Percentiles rank a stretch among this genome's conserved stretches.
Conservation (phyloP, 495 filamentous ascomycete species). For the Lophium mytilinum region DNA sequence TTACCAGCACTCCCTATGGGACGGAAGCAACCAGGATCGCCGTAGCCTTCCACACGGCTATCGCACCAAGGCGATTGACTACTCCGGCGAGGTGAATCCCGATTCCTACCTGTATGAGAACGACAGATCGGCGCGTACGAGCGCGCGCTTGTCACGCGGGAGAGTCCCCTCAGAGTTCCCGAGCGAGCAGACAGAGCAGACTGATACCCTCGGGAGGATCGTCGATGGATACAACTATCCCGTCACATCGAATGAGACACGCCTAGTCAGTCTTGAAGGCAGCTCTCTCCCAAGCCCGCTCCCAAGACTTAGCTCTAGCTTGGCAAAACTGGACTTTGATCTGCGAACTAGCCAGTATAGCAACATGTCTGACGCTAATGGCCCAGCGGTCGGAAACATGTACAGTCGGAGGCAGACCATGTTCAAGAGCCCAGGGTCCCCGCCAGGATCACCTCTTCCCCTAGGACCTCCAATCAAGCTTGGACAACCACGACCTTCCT, state of each 20-base stretch:
- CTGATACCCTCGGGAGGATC: conserved; percentile 24
- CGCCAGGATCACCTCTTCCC: conserved; percentile 13
- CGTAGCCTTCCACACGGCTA: conserved; percentile 1
- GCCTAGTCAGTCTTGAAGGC: not conserved
- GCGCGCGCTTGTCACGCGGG: conserved; percentile 2
- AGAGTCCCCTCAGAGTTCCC: conserved; percentile 3
- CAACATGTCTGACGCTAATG: no score
- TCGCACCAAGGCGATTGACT: not conserved
- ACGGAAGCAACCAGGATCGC: conserved; percentile 6
- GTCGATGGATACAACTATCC: conserved; percentile 13
- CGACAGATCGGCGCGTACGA: conserved; percentile 1
- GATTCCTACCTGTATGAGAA: conserved; percentile 2
- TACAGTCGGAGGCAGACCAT: no score
- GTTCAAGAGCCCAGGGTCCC: not conserved
- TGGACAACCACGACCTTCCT: conserved; percentile 1
- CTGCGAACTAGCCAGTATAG: no score
- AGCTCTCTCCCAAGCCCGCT: not conserved
- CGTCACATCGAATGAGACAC: no score
- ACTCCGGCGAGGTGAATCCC: not conserved
- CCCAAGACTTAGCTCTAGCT: not conserved
- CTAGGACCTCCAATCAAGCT: conserved; percentile 12
- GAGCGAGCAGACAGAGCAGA: conserved; percentile 3
- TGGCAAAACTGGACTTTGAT: no score
- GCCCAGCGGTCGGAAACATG: no score
- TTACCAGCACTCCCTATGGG: not conserved